A percentile compares a stretch with the other conserved stretches of the same genome.
These are phyloP conservation scores for Talaromyces nanjingensis DNA, from an alignment of 495 filamentous ascomycete species.

Conservation along the genomic window DNA sequence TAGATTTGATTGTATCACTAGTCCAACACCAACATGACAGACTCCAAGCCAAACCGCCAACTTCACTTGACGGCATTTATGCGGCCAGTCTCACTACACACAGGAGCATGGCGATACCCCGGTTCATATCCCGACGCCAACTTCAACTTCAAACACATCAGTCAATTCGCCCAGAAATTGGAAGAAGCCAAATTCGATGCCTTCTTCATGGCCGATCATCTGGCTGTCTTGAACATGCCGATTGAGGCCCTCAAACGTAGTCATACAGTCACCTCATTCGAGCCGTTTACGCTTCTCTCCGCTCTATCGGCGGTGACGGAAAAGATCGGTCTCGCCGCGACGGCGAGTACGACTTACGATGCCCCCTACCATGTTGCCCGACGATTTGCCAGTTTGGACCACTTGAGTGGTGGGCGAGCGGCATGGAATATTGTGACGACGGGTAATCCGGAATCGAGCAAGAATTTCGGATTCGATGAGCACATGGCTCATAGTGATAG, in stretches of 20 bases:
- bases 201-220: constrained; percentile 57
- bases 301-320: constrained; percentile 38
- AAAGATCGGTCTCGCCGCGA: constrained; percentile 45
- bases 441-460: constrained; percentile 29
- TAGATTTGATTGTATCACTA: neutral
- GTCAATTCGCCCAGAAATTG: constrained; percentile 46
- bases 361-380: constrained; percentile 58
- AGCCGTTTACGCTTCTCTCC: constrained; percentile 42
- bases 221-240: constrained; percentile 53
- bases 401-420: constrained; percentile 50
- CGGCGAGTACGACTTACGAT: constrained; percentile 57
- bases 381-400: constrained; percentile 55
- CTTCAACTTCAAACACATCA: constrained; percentile 50
- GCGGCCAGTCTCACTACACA: constrained; percentile 50
- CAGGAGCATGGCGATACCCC: constrained; percentile 53
- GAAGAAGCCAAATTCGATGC: constrained; percentile 55
- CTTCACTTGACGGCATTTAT: constrained; percentile 55
- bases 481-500: constrained; percentile 29
- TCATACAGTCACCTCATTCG: constrained; percentile 49
- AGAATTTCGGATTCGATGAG: constrained; percentile 30
- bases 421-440: constrained; percentile 38
- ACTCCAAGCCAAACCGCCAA: constrained; percentile 14
- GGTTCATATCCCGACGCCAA: constrained; percentile 50
- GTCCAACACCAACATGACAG: neutral
- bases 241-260: constrained; percentile 49